Conservation (phyloP, 352 stramenopile species). For the Globisporangium spinosum region DNA sequence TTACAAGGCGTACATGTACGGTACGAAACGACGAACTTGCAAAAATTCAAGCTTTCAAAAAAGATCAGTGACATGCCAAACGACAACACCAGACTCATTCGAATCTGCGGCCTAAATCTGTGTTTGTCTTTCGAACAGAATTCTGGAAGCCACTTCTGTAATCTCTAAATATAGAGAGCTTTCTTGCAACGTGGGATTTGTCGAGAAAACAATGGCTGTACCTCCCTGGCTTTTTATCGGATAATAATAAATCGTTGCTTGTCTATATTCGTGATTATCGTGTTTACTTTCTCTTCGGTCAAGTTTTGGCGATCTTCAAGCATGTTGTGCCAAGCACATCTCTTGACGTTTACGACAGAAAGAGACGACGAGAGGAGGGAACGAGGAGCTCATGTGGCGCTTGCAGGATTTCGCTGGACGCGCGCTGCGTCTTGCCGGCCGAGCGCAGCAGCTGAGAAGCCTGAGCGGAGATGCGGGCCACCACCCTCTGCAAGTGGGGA, state of each 20-base stretch:
- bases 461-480: neutral
- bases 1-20: neutral
- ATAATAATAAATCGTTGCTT: neutral
- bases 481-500: constrained; percentile 45
- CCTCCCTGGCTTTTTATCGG: neutral
- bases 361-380: neutral
- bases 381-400: constrained; percentile 9
- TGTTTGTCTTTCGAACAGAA: neutral
- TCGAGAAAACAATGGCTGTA: neutral
- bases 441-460: neutral
- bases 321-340: neutral
- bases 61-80: neutral
- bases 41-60: constrained; percentile 10
- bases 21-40: neutral
- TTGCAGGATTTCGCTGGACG: neutral
- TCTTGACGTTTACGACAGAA: neutral
- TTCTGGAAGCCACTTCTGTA: neutral
- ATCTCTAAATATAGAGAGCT: neutral
- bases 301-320: constrained; percentile 4
- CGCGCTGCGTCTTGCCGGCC: neutral
- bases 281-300: neutral
- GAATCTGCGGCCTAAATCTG: neutral
- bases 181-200: neutral
- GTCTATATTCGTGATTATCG: neutral
- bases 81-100: neutral